phyloP scores from a whole-genome alignment of 2,329 filamentous ascomycete species.

The Taxawa tesnikishii region DNA sequence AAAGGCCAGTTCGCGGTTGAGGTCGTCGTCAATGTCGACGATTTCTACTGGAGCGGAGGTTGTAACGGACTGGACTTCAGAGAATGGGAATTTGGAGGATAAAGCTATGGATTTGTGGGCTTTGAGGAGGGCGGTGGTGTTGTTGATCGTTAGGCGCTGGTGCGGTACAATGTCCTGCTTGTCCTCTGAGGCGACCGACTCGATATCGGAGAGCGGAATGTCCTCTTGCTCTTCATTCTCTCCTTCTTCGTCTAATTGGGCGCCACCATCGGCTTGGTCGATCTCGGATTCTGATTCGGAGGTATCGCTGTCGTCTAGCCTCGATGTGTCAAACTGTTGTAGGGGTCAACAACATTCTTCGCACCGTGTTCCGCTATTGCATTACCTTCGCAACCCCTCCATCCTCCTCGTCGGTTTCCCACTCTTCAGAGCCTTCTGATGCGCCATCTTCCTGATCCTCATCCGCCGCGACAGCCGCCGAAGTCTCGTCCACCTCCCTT shows the following conservation, averaged over 20 bases:
- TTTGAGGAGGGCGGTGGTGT: slow-evolving; percentile 72
- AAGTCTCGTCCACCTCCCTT: too few species aligned
- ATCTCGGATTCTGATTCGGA: slow-evolving; percentile 21
- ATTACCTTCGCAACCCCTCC: too few species aligned
- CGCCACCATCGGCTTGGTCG: slow-evolving; percentile 21
- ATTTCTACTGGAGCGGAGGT: slow-evolving; percentile 59
- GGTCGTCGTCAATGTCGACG: slow-evolving; percentile 76
- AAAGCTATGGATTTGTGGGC: slow-evolving; percentile 70
- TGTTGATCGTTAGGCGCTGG: slow-evolving; percentile 94
- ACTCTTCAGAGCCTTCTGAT: slow-evolving; percentile 8
- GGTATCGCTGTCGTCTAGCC: slow-evolving; percentile 21
- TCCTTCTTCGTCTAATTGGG: slow-evolving; percentile 36
- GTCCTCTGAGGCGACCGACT: slow-evolving; percentile 65
- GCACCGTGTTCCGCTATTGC: too few species aligned
- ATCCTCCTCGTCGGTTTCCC: slow-evolving; percentile 23
- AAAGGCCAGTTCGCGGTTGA: slow-evolving; percentile 84
- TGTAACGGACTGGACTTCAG: slow-evolving; percentile 66
- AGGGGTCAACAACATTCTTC: slow-evolving; percentile 23
- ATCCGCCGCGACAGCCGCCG: slow-evolving; percentile 17
- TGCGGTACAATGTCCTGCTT: slow-evolving; percentile 79
- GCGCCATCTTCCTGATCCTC: slow-evolving; percentile 5
- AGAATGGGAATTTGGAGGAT: slow-evolving; percentile 62
- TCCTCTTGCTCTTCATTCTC: slow-evolving; percentile 73
- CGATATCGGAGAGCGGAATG: slow-evolving; percentile 78
- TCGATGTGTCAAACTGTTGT: too few species aligned